Percentiles rank a stretch among this genome's conserved stretches.
These are phyloP conservation scores for Candida parachauliodes DNA, from an alignment of 805 yeast species.

Conservation along the genomic window DNA sequence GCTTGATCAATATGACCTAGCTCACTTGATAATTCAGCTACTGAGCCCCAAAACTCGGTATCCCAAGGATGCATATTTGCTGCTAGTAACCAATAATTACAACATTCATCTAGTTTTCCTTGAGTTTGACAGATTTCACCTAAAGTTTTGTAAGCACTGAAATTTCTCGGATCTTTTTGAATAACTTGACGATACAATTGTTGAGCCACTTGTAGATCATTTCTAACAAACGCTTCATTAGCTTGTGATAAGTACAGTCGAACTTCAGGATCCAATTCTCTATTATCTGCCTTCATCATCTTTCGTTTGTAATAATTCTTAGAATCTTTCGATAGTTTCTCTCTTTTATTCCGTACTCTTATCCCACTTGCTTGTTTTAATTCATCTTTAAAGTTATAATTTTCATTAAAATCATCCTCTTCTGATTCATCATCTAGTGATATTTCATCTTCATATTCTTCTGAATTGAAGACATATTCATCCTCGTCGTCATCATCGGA, in stretches of 20 bases:
- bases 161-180: conserved; percentile 70
- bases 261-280: conserved; percentile 70
- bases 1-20: conserved; percentile 74
- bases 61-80: conserved; percentile 76
- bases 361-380: conserved; percentile 67
- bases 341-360: conserved; percentile 38
- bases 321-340: conserved; percentile 30
- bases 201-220: conserved; percentile 58
- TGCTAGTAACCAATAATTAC: conserved; percentile 78
- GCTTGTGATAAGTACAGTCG: conserved; percentile 64
- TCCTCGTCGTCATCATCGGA: conserved; percentile 9
- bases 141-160: conserved; percentile 79
- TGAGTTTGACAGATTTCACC: conserved; percentile 78
- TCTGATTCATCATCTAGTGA: conserved; percentile 22
- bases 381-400: conserved; percentile 54
- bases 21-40: conserved; percentile 64
- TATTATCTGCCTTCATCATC: conserved; percentile 30
- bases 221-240: conserved; percentile 72
- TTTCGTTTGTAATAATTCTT: conserved; percentile 36
- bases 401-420: conserved; percentile 40
- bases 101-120: conserved; percentile 66
- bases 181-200: conserved; percentile 65
- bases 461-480: conserved; percentile 8
- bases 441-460: conserved; percentile 10
- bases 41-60: conserved; percentile 70